Evolutionary conservation across 1,139 yeast genomes (phyloP).

Genomic region (Yamadazyma jaroonii): DNA sequence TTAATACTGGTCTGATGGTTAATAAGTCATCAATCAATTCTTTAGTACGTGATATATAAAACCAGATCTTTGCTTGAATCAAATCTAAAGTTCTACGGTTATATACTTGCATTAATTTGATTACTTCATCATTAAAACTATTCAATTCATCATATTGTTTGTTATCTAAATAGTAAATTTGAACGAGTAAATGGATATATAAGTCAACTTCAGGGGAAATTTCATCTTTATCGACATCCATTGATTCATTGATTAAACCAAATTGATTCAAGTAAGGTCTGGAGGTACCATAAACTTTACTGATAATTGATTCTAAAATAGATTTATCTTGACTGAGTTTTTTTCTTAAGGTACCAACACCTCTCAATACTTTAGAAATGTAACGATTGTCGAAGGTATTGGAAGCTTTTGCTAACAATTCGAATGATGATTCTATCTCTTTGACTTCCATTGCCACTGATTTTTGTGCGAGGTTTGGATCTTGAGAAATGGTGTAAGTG

Average conservation of each 20-base stretch:
- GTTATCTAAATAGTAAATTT: conserved; percentile 69
- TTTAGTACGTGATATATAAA: conserved; percentile 76
- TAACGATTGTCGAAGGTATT: conserved; percentile 81
- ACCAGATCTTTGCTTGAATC: conserved; percentile 90
- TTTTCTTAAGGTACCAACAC: conserved; percentile 72
- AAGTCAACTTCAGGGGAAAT: conserved; percentile 77
- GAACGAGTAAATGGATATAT: conserved; percentile 75
- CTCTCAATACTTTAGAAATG: conserved; percentile 81
- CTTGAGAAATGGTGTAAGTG: no score
- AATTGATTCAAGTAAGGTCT: conserved; percentile 37
- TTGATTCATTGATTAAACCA: conserved; percentile 16
- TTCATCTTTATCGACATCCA: conserved; percentile 8
- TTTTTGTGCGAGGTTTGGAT: no score
- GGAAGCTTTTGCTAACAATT: conserved; percentile 67
- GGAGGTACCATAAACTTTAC: conserved; percentile 46
- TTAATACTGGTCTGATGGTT: conserved; percentile 66
- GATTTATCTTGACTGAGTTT: conserved; percentile 45
- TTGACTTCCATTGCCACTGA: background rate
- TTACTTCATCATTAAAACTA: conserved; percentile 50
- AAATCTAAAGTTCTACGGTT: conserved; percentile 85
- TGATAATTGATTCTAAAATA: conserved; percentile 53
- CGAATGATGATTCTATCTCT: conserved; percentile 49
- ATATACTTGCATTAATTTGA: conserved; percentile 57
- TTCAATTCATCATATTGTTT: conserved; percentile 49
- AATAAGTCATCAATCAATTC: conserved; percentile 63